Evolutionary conservation across 352 stramenopile genomes (phyloP).

Genomic region (Globisporangium acanthophoron): DNA sequence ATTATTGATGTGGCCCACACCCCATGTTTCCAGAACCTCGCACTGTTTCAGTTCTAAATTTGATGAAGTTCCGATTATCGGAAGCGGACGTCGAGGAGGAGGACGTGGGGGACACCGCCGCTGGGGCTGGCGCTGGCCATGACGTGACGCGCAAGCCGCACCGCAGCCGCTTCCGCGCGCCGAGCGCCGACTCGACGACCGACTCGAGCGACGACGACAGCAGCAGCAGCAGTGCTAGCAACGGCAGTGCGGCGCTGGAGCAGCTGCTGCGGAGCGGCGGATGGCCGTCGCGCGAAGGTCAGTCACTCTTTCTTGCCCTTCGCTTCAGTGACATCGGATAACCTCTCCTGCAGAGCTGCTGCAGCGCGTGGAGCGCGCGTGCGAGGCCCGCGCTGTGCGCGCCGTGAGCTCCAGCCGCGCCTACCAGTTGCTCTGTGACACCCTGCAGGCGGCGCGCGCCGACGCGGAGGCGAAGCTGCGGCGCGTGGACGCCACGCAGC

Average conservation of each 20-base stretch:
- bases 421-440: conserved; percentile 57
- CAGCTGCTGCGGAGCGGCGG: background rate
- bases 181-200: conserved; percentile 33
- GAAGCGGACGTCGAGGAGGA: conserved; percentile 23
- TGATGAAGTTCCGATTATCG: conserved; percentile 54
- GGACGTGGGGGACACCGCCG: background rate
- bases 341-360: conserved; percentile 34
- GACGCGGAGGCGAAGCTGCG: conserved; percentile 46
- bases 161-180: conserved; percentile 33
- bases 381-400: conserved; percentile 50
- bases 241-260: background rate
- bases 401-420: conserved; percentile 46
- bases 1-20: conserved; percentile 19
- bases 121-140: background rate
- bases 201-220: conserved; percentile 21
- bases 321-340: background rate
- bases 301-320: background rate
- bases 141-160: background rate
- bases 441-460: conserved; percentile 44
- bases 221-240: background rate
- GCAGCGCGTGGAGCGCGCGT: conserved; percentile 52
- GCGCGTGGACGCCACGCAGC: conserved; percentile 13
- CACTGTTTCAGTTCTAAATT: too few relatives aligned
- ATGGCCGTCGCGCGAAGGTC: conserved; percentile 26
- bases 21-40: too few relatives aligned